These are phyloP conservation scores for Myriosclerotinia scirpicola DNA, from an alignment of 2,329 filamentous ascomycete species.

Conservation along the genomic window DNA sequence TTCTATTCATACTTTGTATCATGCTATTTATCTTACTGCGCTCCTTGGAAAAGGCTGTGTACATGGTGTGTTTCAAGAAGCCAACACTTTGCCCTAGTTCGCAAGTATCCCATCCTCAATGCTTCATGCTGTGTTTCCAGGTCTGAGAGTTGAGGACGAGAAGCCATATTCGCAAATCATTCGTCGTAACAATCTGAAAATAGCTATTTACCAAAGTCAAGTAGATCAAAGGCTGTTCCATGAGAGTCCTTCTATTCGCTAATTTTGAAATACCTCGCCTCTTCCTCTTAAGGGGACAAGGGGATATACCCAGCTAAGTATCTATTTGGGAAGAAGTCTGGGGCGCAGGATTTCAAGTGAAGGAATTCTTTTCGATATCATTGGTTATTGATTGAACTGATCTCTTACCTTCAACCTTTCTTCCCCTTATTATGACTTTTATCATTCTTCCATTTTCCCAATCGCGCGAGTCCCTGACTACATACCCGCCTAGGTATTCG, in stretches of 20 bases:
- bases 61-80: constrained; percentile 13
- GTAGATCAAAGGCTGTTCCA: neutral
- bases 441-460: neutral
- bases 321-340: constrained; percentile 1
- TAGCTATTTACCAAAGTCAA: too few species aligned
- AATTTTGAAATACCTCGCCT: neutral
- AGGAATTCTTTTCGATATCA: neutral
- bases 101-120: neutral
- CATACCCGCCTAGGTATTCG: constrained; percentile 10
- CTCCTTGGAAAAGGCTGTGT: neutral
- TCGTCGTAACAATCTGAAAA: too few species aligned
- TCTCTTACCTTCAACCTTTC: neutral
- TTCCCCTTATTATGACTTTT: neutral
- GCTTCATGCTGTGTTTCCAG: neutral
- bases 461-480: too few species aligned
- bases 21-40: neutral
- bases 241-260: neutral
- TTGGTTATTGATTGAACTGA: neutral
- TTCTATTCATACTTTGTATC: constrained; percentile 11
- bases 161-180: neutral
- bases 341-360: constrained; percentile 11
- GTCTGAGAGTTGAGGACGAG: neutral
- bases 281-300: neutral
- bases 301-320: neutral
- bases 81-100: neutral